Evolutionary conservation across 192 early-diverging fungal species (phyloP).

Genomic region (Linnemannia elongata): DNA sequence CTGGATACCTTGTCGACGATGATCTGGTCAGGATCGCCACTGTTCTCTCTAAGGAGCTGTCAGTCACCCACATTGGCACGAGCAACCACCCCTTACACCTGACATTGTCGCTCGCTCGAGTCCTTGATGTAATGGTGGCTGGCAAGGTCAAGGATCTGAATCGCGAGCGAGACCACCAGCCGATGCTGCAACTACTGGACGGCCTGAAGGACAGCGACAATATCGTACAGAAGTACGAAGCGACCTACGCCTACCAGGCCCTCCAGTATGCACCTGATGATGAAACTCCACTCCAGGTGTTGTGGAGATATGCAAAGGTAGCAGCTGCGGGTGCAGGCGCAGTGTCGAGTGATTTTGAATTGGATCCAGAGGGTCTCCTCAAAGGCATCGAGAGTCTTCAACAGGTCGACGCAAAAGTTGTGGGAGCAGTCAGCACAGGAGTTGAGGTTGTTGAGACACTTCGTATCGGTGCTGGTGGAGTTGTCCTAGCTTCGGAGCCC

Average conservation of each 20-base stretch:
- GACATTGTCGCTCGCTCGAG: background rate
- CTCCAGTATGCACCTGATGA: background rate
- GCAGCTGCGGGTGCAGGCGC: background rate
- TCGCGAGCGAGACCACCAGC: background rate
- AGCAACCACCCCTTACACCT: background rate
- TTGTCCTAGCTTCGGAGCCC: background rate
- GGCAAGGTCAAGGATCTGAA: background rate
- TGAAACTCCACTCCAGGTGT: background rate
- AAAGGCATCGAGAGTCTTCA: too few species aligned
- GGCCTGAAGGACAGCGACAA: background rate
- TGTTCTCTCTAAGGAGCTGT: background rate
- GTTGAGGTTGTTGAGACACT: background rate
- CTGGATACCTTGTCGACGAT: background rate
- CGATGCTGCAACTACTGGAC: background rate
- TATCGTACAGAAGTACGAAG: background rate
- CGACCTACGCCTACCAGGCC: background rate
- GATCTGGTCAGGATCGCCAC: background rate
- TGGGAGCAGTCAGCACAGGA: too few species aligned
- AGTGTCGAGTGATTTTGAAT: background rate
- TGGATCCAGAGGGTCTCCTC: background rate
- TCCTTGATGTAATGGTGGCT: background rate
- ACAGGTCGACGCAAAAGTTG: too few species aligned
- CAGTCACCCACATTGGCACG: too few species aligned
- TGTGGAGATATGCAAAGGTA: background rate
- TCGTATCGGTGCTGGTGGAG: background rate